Percentiles rank a stretch among this genome's conserved stretches.
Conservation (phyloP, 495 filamentous ascomycete species). For the Aspergillus leporis region DNA sequence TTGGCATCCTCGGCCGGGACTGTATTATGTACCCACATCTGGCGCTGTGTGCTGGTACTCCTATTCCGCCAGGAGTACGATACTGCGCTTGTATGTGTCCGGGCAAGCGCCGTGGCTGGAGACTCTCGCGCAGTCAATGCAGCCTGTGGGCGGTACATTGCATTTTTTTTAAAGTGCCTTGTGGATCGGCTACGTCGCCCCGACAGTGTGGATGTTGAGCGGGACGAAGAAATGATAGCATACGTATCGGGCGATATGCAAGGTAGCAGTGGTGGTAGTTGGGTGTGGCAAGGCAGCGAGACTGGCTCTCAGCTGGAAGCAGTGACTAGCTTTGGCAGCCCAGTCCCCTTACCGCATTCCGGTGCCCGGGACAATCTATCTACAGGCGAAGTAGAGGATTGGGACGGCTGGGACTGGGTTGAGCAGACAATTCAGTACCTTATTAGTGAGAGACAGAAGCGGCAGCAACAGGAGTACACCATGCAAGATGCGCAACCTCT, state of each 20-base stretch:
- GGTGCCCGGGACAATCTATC: slow-evolving; percentile 2
- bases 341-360: slow-evolving; percentile 9
- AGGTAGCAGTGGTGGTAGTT: slow-evolving; percentile 72
- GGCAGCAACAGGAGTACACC: slow-evolving; percentile 20
- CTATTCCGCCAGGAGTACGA: slow-evolving; percentile 72
- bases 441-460: slow-evolving; percentile 39
- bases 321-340: slow-evolving; percentile 21
- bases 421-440: slow-evolving; percentile 51
- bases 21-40: slow-evolving; percentile 81
- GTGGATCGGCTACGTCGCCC: slow-evolving; percentile 55
- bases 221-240: slow-evolving; percentile 87
- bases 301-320: slow-evolving; percentile 40
- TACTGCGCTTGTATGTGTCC: slow-evolving; percentile 69
- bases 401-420: slow-evolving; percentile 56
- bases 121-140: slow-evolving; percentile 69
- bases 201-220: slow-evolving; percentile 54
- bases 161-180: slow-evolving; percentile 77
- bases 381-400: slow-evolving; percentile 31
- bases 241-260: slow-evolving; percentile 92
- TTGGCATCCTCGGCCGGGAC: slow-evolving; percentile 59
- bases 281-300: slow-evolving; percentile 82
- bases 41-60: slow-evolving; percentile 83
- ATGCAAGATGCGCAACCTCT: slow-evolving; percentile 15
- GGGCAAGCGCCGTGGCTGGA: slow-evolving; percentile 66
- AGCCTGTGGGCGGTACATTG: slow-evolving; percentile 78